Evolutionary conservation across 352 stramenopile genomes (phyloP).

Genomic region (Nothophytophthora sp.): DNA sequence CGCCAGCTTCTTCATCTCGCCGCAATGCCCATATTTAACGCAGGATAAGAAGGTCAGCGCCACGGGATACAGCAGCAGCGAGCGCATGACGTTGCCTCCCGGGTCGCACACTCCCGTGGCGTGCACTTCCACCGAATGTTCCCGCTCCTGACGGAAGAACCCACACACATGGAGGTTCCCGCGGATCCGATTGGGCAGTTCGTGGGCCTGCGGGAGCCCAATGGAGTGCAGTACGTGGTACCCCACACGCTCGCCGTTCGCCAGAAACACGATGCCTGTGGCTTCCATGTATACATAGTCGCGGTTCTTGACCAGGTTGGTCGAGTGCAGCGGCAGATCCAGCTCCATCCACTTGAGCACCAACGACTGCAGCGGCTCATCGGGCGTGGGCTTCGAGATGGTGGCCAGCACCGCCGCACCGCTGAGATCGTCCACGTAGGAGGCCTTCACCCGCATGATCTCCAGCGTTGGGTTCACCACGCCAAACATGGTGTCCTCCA

Average conservation of each 20-base stretch:
- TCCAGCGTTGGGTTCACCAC: slow-evolving; percentile 30
- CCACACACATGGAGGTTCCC: slow-evolving; percentile 28
- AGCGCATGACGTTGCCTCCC: slow-evolving; percentile 19
- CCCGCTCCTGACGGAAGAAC: slow-evolving; percentile 32
- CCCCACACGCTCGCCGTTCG: slow-evolving; percentile 25
- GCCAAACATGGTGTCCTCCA: slow-evolving; percentile 50
- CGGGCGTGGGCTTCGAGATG: slow-evolving; percentile 23
- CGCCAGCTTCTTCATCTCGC: slow-evolving; percentile 43
- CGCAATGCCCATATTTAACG: slow-evolving; percentile 30
- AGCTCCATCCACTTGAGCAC: slow-evolving; percentile 40
- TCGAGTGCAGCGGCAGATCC: slow-evolving; percentile 32
- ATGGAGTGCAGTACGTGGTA: slow-evolving; percentile 34
- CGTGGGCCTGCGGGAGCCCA: slow-evolving; percentile 13
- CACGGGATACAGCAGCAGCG: slow-evolving; percentile 18
- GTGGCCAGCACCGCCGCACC: slow-evolving; percentile 22
- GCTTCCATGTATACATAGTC: slow-evolving; percentile 42
- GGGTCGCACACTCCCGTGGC: slow-evolving; percentile 27
- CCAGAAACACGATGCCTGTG: slow-evolving; percentile 21
- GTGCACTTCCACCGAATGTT: slow-evolving; percentile 28
- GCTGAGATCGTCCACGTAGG: slow-evolving; percentile 36
- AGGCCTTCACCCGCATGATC: slow-evolving; percentile 34
- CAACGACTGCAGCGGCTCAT: slow-evolving; percentile 33
- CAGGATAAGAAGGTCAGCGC: slow-evolving; percentile 24
- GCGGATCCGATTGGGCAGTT: slow-evolving; percentile 21
- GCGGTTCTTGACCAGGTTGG: slow-evolving; percentile 41